Evolutionary conservation across 495 filamentous ascomycete species (phyloP).

Genomic region (Penicillium cosmopolitanum): DNA sequence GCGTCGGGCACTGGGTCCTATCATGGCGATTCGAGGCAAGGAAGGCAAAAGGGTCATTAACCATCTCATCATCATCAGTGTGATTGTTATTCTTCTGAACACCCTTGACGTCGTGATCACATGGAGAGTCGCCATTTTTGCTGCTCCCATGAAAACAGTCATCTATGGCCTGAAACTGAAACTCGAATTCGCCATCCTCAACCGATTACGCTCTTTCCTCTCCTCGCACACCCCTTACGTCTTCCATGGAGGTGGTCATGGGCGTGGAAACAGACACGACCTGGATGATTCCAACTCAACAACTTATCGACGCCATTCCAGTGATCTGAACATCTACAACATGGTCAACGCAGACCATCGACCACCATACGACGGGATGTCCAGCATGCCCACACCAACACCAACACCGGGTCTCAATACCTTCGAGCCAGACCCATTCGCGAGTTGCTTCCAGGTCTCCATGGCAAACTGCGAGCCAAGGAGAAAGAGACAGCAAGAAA

Average conservation of each 20-base stretch:
- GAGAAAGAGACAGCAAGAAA: too few species aligned
- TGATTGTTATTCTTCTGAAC: slow-evolving; percentile 54
- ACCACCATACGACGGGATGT: too few species aligned
- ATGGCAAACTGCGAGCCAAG: not conserved
- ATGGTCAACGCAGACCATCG: not conserved
- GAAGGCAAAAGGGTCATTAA: slow-evolving; percentile 43
- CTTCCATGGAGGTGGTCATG: not conserved
- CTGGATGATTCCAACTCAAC: slow-evolving; percentile 8
- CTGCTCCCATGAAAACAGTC: slow-evolving; percentile 53
- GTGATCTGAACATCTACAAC: slow-evolving; percentile 24
- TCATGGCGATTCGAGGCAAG: slow-evolving; percentile 30
- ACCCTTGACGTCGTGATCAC: slow-evolving; percentile 53
- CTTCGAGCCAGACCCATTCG: not conserved
- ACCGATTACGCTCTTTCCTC: slow-evolving; percentile 13
- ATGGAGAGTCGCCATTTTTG: slow-evolving; percentile 47
- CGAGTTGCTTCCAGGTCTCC: not conserved
- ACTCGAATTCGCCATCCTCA: slow-evolving; percentile 60
- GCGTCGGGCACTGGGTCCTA: slow-evolving; percentile 25
- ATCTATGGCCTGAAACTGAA: slow-evolving; percentile 66
- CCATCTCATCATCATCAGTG: slow-evolving; percentile 57
- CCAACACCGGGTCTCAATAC: not conserved
- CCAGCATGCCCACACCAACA: too few species aligned
- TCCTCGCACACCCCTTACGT: not conserved
- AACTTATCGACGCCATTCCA: slow-evolving; percentile 15
- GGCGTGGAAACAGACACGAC: slow-evolving; percentile 4